Percentiles rank a stretch among this genome's conserved stretches.
Conservation (phyloP, 306 rosid genomes). For the Castanospermum australe region DNA sequence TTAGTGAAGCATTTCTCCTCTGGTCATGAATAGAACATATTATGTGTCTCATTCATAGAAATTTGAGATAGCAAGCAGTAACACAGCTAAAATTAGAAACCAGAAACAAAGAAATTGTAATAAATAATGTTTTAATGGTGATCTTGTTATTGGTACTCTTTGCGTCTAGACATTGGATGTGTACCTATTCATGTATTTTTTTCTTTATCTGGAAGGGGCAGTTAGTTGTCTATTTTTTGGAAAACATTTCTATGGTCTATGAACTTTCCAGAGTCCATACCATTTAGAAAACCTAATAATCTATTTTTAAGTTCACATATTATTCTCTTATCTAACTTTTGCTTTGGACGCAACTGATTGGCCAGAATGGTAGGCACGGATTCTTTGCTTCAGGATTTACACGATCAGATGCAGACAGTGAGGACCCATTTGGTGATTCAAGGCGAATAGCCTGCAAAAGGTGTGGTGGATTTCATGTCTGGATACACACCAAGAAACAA, state of each 20-base stretch:
- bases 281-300: background rate
- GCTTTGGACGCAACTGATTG: conserved; percentile 39
- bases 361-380: conserved; percentile 74
- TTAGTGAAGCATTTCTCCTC: conserved; percentile 19
- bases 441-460: conserved; percentile 87
- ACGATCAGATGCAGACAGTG: conserved; percentile 63
- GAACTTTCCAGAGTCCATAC: background rate
- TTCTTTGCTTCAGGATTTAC: conserved; percentile 68
- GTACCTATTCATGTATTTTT: background rate
- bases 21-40: background rate
- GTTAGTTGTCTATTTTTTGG: background rate
- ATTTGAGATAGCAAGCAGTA: background rate
- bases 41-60: background rate
- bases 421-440: conserved; percentile 75
- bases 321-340: conserved; percentile 33
- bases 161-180: too few relatives aligned
- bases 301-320: conserved; percentile 1
- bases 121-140: background rate
- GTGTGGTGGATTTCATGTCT: conserved; percentile 76
- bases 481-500: conserved; percentile 79
- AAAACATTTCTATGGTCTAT: background rate
- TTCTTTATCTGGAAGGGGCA: background rate
- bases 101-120: background rate
- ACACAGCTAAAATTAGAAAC: background rate
- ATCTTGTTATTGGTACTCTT: background rate